These are phyloP conservation scores for Leccinum subgranulosum DNA, from an alignment of 768 basidiomycete genomes.

Conservation along the genomic window DNA sequence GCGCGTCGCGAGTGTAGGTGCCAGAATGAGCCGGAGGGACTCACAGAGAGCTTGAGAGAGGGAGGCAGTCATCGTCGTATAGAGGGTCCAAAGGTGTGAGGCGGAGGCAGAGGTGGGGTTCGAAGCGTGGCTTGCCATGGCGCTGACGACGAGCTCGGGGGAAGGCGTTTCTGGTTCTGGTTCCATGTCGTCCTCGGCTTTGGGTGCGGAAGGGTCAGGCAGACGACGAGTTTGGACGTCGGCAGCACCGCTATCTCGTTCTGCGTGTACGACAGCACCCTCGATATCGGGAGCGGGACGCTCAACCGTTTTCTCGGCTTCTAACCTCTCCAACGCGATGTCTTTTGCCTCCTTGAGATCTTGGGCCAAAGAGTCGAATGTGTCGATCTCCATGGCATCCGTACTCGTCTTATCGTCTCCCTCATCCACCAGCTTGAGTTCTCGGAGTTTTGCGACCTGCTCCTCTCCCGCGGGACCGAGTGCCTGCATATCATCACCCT, in stretches of 20 bases:
- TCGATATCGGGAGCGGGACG: slow-evolving; percentile 36
- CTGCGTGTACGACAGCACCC: slow-evolving; percentile 43
- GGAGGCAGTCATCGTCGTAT: slow-evolving; percentile 87
- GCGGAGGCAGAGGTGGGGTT: slow-evolving; percentile 35
- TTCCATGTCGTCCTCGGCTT: slow-evolving; percentile 29
- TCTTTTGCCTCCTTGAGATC: slow-evolving; percentile 26
- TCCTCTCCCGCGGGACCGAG: slow-evolving; percentile 86
- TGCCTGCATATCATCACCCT: slow-evolving; percentile 77
- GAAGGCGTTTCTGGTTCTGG: slow-evolving; percentile 15
- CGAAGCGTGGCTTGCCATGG: slow-evolving; percentile 18
- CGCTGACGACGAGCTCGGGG: slow-evolving; percentile 19
- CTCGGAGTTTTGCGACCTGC: slow-evolving; percentile 74
- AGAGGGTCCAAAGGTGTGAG: slow-evolving; percentile 84
- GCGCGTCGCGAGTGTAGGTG: slow-evolving; percentile 91
- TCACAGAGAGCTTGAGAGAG: slow-evolving; percentile 92
- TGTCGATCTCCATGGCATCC: slow-evolving; percentile 50
- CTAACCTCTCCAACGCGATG: slow-evolving; percentile 25
- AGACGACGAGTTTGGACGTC: slow-evolving; percentile 7
- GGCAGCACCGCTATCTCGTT: slow-evolving; percentile 14
- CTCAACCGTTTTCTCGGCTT: slow-evolving; percentile 27
- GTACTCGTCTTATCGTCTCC: slow-evolving; percentile 38
- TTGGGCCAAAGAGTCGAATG: slow-evolving; percentile 17
- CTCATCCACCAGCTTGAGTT: slow-evolving; percentile 74
- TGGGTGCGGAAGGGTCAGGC: slow-evolving; percentile 27
- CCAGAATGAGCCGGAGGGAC: slow-evolving; percentile 93